phyloP scores from a whole-genome alignment of 768 basidiomycete species.

The Dentipellis fragilis region DNA sequence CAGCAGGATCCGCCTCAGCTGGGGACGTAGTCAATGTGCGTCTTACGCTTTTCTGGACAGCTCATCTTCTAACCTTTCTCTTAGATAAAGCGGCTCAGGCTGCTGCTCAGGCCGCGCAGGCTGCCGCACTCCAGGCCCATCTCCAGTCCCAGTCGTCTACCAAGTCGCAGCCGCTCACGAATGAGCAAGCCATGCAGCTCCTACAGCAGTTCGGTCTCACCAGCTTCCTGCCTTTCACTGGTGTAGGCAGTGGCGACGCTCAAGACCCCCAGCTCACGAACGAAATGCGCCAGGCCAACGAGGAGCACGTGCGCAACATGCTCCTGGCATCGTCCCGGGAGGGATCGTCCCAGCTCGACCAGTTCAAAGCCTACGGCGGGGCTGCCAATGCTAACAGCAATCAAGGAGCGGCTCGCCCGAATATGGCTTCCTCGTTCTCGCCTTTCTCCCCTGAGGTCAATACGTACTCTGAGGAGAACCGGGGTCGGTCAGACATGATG shows the following conservation, averaged over 20 bases:
- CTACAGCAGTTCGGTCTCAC: constrained; percentile 44
- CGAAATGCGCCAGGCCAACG: constrained; percentile 2
- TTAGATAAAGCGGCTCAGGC: constrained; percentile 87
- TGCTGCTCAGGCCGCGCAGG: constrained; percentile 65
- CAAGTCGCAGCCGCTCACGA: constrained; percentile 26
- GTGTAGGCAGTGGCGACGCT: constrained; percentile 9
- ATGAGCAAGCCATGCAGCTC: constrained; percentile 55
- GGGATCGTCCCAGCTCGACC: constrained; percentile 4
- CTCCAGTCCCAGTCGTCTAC: constrained; percentile 21
- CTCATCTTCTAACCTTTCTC: constrained; percentile 4
- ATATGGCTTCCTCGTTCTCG: constrained; percentile 35
- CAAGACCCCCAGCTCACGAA: constrained; percentile 3
- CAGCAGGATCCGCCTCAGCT: constrained; percentile 81
- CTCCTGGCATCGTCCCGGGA: constrained; percentile 7
- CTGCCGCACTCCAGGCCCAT: constrained; percentile 52
- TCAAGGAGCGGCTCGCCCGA: constrained; percentile 5
- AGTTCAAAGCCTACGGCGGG: constrained; percentile 9
- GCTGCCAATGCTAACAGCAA: background rate
- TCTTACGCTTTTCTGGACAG: constrained; percentile 4
- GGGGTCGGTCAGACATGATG: constrained; percentile 32
- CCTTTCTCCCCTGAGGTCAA: constrained; percentile 77
- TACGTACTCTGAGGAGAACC: constrained; percentile 25
- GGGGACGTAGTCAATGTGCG: constrained; percentile 90
- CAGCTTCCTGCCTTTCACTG: constrained; percentile 23
- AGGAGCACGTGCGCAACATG: constrained; percentile 6